Evolutionary conservation across 768 basidiomycete genomes (phyloP).

Genomic region (Daedaleopsis nitida): DNA sequence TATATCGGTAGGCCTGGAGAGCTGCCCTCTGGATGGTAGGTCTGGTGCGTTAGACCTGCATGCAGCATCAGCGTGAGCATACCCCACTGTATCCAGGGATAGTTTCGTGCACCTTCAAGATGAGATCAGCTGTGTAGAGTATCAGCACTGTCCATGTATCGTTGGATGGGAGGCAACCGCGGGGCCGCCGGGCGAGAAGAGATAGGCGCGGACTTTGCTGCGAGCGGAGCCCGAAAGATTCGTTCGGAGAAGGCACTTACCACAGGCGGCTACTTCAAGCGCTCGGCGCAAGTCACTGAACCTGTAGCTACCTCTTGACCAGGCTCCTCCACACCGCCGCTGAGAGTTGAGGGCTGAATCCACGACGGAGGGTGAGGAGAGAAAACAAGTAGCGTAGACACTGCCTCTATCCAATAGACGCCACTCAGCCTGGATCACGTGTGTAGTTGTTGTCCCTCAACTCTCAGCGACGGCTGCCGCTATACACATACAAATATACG

Average conservation of each 20-base stretch:
- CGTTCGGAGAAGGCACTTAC: no score
- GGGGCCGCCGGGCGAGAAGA: no score
- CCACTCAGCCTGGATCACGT: not conserved
- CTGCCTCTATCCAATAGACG: not conserved
- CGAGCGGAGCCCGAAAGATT: no score
- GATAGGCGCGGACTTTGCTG: no score
- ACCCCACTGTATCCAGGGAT: not conserved
- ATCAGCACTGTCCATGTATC: constrained; percentile 84
- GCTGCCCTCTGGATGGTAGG: constrained; percentile 69
- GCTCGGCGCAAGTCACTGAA: no score
- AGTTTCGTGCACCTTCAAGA: constrained; percentile 55
- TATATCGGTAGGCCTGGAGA: constrained; percentile 61
- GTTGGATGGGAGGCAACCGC: no score
- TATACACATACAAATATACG: not conserved
- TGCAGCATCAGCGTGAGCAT: constrained; percentile 5
- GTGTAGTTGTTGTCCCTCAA: not conserved
- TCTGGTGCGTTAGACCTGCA: constrained; percentile 65
- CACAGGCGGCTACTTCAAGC: no score
- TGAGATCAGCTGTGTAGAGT: constrained; percentile 71
- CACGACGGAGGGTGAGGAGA: not conserved
- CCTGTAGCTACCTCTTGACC: no score
- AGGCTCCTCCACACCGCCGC: not conserved
- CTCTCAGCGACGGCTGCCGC: constrained; percentile 6
- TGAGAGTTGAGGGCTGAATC: not conserved
- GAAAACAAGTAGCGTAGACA: not conserved